Base-by-base conservation (phyloP, 192 early-diverging fungal genomes). In the Podochytrium sp. region DNA sequence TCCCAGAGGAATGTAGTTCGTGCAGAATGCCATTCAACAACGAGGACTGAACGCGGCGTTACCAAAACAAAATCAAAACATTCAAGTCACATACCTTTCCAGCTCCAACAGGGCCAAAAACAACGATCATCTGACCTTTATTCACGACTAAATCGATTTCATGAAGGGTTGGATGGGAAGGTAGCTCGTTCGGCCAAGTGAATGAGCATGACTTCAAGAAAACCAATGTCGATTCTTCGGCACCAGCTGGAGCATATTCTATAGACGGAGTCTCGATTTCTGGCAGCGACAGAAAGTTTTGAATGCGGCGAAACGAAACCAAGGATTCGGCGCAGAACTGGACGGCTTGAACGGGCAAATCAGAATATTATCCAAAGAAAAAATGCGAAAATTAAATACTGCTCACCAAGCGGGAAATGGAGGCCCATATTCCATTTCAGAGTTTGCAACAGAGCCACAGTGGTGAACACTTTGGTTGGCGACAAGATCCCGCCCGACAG, bases 41-140 rank as follows among this genome's bases (percentile, higher is more conserved):
- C 3, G 72, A 74, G 12, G 63, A 79, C 34, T 68, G n/a, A 75
- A 73, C n/a, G 29, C 18, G 1, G 18, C 32, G 23, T 14, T 1
- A 29, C 16, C 16, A 25, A 1, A 27, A 1, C 20, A 2, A 1
- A 27, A 23, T 3, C 61, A 59, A 23, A 76, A 30, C 58, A 81
- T n/a, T n/a, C n/a, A n/a, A n/a, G n/a, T n/a, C n/a, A 47, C 43
- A 16, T 10, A 10, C n/a, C 43, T 47, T 81, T 18, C 80, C 80
- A 32, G 55, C 38, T 27, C 80, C 80, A 35, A 81, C 80, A n/a
- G 73, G 79, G 23, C 80, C 80, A 74, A 63, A 41, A n/a, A 81
- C 50, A 14, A 66, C 79, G 32, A 73, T 42, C 49, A 80, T 38
- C 37, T 81, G 60, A 10, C 61, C 69, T 35, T 55, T 25, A 25